Conservation (phyloP, 2,329 filamentous ascomycete species). For the Nemania diffusa region DNA sequence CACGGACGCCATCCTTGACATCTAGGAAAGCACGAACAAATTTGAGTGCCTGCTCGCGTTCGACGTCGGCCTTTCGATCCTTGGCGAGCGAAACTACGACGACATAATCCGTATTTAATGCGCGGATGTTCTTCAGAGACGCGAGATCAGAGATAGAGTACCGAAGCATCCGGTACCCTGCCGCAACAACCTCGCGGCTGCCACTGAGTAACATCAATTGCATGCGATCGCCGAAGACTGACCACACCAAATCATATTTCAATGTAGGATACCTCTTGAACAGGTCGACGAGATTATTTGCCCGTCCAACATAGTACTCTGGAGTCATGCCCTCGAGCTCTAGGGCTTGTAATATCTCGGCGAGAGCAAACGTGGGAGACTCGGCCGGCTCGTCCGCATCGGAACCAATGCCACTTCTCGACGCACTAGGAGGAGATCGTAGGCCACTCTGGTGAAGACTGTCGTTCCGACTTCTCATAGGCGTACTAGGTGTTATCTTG, state of each 20-base stretch:
- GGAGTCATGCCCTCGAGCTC: conserved; percentile 88
- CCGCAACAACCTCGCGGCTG: conserved; percentile 93
- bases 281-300: conserved; percentile 93
- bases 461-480: conserved; percentile 64
- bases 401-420: conserved; percentile 66
- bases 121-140: conserved; percentile 88
- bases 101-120: conserved; percentile 89
- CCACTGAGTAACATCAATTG: conserved; percentile 97
- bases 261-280: conserved; percentile 92
- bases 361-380: conserved; percentile 89
- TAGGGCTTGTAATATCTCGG: conserved; percentile 89
- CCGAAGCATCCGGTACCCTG: conserved; percentile 91
- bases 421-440: conserved; percentile 67
- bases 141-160: conserved; percentile 93
- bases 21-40: conserved; percentile 95
- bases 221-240: conserved; percentile 90
- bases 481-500: conserved; percentile 60
- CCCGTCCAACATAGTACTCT: conserved; percentile 94
- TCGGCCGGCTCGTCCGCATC: conserved; percentile 77
- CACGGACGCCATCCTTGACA: conserved; percentile 89
- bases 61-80: conserved; percentile 95
- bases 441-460: conserved; percentile 58
- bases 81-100: conserved; percentile 94
- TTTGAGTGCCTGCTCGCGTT: conserved; percentile 95
- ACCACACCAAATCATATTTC: conserved; percentile 97